phyloP scores from a whole-genome alignment of 768 basidiomycete species.

The Termitomyces sp. region DNA sequence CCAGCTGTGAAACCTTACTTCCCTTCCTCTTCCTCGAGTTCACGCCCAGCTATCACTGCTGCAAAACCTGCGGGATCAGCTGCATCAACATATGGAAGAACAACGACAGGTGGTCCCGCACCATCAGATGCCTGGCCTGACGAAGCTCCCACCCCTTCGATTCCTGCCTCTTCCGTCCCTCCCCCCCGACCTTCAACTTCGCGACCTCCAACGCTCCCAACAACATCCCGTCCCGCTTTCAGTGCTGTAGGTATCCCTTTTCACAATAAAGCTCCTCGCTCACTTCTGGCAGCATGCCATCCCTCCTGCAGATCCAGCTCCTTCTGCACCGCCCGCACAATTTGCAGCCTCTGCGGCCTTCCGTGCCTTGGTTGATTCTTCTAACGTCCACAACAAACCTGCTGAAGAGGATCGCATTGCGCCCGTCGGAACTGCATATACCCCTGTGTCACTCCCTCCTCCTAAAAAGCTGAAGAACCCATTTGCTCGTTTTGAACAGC shows the following conservation, averaged over 20 bases:
- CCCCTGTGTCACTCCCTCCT: conserved; percentile 76
- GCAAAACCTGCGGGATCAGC: conserved; percentile 33
- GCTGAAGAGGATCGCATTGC: conserved; percentile 77
- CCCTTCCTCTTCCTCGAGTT: conserved; percentile 35
- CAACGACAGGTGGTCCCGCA: conserved; percentile 29
- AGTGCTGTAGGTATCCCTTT: conserved; percentile 23
- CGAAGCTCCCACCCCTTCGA: conserved; percentile 33
- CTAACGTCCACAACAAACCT: conserved; percentile 58
- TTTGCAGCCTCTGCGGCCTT: conserved; percentile 13
- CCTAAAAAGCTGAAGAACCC: conserved; percentile 89
- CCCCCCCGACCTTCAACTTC: conserved; percentile 38
- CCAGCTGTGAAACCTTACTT: conserved; percentile 31
- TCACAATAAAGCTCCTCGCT: background rate
- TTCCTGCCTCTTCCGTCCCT: conserved; percentile 25
- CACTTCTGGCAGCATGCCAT: conserved; percentile 11
- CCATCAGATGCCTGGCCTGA: conserved; percentile 59
- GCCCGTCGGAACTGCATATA: conserved; percentile 84
- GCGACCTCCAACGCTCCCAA: conserved; percentile 43
- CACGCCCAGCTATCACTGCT: conserved; percentile 43
- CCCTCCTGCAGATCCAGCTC: conserved; percentile 4
- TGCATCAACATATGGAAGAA: conserved; percentile 36
- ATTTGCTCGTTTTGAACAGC: conserved; percentile 58
- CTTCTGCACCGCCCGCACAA: conserved; percentile 11
- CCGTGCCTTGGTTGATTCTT: conserved; percentile 33
- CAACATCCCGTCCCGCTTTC: conserved; percentile 34